Percentiles rank a stretch among this genome's conserved stretches.
Evolutionary conservation across 1,284 basidiomycete species (phyloP).

Genomic region (Mrakiaceae sp.): DNA sequence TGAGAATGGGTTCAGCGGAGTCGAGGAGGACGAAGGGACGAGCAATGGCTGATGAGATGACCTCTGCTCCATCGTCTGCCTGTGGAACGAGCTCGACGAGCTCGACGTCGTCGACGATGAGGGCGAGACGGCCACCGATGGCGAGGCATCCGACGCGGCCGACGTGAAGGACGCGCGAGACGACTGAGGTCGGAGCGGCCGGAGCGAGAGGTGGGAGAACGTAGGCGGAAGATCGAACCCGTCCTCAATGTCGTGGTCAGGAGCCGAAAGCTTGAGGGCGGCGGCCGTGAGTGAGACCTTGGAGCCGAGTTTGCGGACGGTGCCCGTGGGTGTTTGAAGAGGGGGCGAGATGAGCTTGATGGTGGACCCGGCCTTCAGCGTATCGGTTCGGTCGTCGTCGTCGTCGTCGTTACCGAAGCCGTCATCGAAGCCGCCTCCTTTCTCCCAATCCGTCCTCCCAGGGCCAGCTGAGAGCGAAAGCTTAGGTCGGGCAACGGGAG

Average conservation of each 20-base stretch:
- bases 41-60: too few species aligned
- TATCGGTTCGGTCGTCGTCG: constrained; percentile 8
- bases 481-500: neutral
- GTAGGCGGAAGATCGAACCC: constrained; percentile 4
- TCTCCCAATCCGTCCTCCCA: neutral
- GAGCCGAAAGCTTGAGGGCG: neutral
- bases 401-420: constrained; percentile 16
- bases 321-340: neutral
- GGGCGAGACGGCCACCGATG: too few species aligned
- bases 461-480: neutral
- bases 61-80: too few species aligned
- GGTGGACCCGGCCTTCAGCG: constrained; percentile 6
- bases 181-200: constrained; percentile 8
- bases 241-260: constrained; percentile 8
- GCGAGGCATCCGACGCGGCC: neutral
- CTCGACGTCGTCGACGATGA: too few species aligned
- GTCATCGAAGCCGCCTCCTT: neutral
- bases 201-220: constrained; percentile 11
- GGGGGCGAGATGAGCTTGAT: neutral
- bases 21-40: too few species aligned
- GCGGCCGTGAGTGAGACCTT: neutral
- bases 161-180: constrained; percentile 13
- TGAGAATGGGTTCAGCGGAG: neutral
- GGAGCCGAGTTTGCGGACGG: neutral
- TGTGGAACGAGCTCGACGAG: too few species aligned